Evolutionary conservation across 768 basidiomycete species (phyloP), one percentile per base, ranked within the genome.

Genomic region (Lentinula detonsa): DNA sequence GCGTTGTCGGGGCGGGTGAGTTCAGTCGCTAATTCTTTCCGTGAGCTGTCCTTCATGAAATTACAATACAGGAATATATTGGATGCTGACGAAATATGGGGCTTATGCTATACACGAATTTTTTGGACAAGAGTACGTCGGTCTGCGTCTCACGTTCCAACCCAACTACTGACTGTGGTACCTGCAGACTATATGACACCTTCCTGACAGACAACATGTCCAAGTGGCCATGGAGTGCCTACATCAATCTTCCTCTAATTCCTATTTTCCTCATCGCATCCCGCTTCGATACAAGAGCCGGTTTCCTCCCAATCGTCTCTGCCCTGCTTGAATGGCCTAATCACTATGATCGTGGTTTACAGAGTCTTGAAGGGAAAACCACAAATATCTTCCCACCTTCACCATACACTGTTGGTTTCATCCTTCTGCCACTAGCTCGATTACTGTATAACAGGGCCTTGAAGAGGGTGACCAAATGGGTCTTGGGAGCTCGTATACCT

Each of bases 211-310:
- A 87, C 62, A 86, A 92, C 67, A 85, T 85, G 1, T 73, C 75
- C 43, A 83, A 85, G 57, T 93, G 91, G 91, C 85, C 88, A 1
- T 86, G 85, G 83, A 82, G 85, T 49, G 87, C 88, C 40, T 90
- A 81, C 73, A 70, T 90, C 68, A 87, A 91, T 69, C 83, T 93
- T 15, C 89, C 88, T 6, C 71, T 88, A 37, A 78, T 93, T 43
- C 89, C 91, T 0, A 69, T 90, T 48, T 78, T 81, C 31, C 84
- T 93, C 63, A 77, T 91, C 66, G 72, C 84, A 34, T 82, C 87
- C 35, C 85, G 87, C 43, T 77, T 85, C 46, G 77, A 78, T 59
- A 71, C 67, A 40, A 70, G 69, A 23, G 63, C 67, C 8, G 34
- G 50, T 23, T 61, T 72, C 31, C 70, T 77, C 18, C 71, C 79